These are phyloP conservation scores for Euclidium syriacum DNA, from an alignment of 345 rosid genomes.

Conservation along the genomic window DNA sequence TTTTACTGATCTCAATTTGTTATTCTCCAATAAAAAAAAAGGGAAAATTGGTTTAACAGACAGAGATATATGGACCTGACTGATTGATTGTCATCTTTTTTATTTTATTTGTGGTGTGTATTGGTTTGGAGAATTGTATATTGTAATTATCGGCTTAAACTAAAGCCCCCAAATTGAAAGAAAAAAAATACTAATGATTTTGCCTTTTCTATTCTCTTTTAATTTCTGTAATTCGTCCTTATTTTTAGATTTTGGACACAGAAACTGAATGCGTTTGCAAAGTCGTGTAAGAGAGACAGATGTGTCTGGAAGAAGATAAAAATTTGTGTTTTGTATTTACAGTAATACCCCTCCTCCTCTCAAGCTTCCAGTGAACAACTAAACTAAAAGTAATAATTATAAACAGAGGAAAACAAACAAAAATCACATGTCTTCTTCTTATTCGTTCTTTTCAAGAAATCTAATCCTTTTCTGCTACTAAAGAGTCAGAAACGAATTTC, in stretches of 20 bases:
- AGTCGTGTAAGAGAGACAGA: neutral
- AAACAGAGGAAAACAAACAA: neutral
- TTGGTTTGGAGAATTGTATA: conserved; percentile 28
- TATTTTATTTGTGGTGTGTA: conserved; percentile 8
- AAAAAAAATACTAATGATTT: conserved; percentile 10
- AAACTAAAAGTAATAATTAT: neutral
- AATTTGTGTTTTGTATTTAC: neutral
- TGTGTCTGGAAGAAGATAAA: neutral
- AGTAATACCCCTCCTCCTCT: neutral
- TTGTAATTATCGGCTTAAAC: conserved; percentile 27
- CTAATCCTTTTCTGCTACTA: too few relatives aligned
- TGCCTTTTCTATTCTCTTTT: neutral
- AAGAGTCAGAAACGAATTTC: too few relatives aligned
- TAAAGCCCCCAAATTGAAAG: conserved; percentile 5
- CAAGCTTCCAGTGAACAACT: neutral
- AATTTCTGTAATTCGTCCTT: neutral
- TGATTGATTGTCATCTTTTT: conserved; percentile 10
- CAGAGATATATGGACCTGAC: conserved; percentile 6
- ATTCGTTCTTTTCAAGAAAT: neutral
- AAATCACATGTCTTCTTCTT: neutral
- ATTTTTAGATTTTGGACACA: neutral
- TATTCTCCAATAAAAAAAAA: conserved; percentile 39
- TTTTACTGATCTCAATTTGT: conserved; percentile 34
- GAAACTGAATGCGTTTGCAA: neutral
- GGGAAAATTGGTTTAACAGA: conserved; percentile 24